These are phyloP conservation scores for Talaromyces piceae DNA, from an alignment of 2,329 filamentous ascomycete genomes.

Conservation along the genomic window DNA sequence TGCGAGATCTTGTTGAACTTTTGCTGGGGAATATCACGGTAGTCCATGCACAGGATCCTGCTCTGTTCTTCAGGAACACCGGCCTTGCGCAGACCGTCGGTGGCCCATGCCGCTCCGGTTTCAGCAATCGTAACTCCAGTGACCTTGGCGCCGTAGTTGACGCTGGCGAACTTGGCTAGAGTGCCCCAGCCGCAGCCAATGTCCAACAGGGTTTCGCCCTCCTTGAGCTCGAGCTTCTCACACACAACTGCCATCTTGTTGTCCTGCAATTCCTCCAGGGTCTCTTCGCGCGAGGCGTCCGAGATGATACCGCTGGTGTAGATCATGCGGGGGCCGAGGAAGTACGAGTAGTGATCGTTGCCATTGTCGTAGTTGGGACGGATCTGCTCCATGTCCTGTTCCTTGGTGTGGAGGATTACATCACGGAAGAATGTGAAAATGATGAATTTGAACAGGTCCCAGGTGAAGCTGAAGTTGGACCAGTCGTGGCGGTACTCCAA, in stretches of 20 bases:
- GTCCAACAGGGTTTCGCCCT: slow-evolving; percentile 77
- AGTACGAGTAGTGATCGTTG: slow-evolving; percentile 97
- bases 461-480: slow-evolving; percentile 87
- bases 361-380: slow-evolving; percentile 95
- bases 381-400: slow-evolving; percentile 85
- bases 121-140: slow-evolving; percentile 89
- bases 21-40: slow-evolving; percentile 80
- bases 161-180: slow-evolving; percentile 81
- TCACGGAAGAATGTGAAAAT: slow-evolving; percentile 80
- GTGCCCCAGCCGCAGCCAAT: slow-evolving; percentile 98
- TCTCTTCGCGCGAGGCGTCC: slow-evolving; percentile 77
- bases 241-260: slow-evolving; percentile 95
- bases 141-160: slow-evolving; percentile 77
- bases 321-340: slow-evolving; percentile 96
- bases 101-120: slow-evolving; percentile 96
- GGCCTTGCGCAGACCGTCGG: slow-evolving; percentile 72
- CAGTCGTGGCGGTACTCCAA: slow-evolving; percentile 95
- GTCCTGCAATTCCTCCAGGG: slow-evolving; percentile 89
- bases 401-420: slow-evolving; percentile 83
- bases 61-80: slow-evolving; percentile 81
- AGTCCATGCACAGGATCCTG: slow-evolving; percentile 90
- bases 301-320: slow-evolving; percentile 93
- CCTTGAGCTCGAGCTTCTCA: slow-evolving; percentile 82
- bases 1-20: slow-evolving; percentile 89
- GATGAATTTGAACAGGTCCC: slow-evolving; percentile 78